Evolutionary conservation across 148 eudicot species (phyloP).

Genomic region (Chenopodium berlandieri): DNA sequence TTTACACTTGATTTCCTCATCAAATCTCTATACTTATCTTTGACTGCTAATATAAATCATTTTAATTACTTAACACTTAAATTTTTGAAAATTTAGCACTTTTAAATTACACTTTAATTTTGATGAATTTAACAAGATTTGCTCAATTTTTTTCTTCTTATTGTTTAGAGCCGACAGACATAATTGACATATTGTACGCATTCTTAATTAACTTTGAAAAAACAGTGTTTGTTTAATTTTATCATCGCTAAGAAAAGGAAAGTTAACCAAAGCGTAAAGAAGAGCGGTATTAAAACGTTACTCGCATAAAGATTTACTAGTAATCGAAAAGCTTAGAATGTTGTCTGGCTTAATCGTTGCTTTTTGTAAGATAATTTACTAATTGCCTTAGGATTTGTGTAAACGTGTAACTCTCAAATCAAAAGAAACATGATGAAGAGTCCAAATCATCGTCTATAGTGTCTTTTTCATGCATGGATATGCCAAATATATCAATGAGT

Average conservation of each 20-base stretch:
- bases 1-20: too few species aligned
- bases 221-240: too few species aligned
- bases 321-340: neutral
- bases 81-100: too few species aligned
- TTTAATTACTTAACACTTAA: too few species aligned
- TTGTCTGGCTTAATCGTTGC: neutral
- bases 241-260: neutral
- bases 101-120: too few species aligned
- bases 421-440: neutral
- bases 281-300: neutral
- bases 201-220: too few species aligned
- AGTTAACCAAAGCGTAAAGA: neutral
- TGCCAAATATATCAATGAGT: neutral
- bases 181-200: too few species aligned
- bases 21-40: too few species aligned
- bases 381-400: neutral
- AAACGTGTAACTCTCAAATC: slow-evolving; percentile 1
- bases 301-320: neutral
- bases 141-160: too few species aligned
- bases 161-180: too few species aligned
- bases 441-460: slow-evolving; percentile 1
- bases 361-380: neutral
- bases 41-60: too few species aligned
- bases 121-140: too few species aligned
- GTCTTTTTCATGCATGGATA: neutral